A percentile compares a stretch with the other conserved stretches of the same genome.
Conservation (phyloP, 345 rosid species). For the Hypericum androsaemum region DNA sequence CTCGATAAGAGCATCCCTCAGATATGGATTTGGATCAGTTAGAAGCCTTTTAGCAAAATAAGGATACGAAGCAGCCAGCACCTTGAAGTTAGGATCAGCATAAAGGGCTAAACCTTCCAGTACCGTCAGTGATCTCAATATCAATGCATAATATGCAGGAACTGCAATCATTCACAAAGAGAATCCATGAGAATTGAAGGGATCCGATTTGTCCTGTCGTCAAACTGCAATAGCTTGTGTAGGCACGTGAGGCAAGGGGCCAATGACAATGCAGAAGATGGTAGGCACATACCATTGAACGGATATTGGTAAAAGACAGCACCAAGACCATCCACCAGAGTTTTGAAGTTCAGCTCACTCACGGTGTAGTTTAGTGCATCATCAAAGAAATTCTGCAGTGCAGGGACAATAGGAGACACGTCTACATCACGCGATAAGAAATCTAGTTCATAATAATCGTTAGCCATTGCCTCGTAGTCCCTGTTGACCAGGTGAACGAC, state of each 20-base stretch:
- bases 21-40: slow-evolving; percentile 92
- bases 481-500: slow-evolving; percentile 85
- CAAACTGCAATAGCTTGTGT: neutral
- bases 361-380: slow-evolving; percentile 89
- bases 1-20: slow-evolving; percentile 94
- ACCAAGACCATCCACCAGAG: slow-evolving; percentile 88
- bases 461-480: slow-evolving; percentile 97
- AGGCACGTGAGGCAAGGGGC: no score
- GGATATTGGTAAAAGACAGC: slow-evolving; percentile 86
- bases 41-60: slow-evolving; percentile 97
- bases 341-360: slow-evolving; percentile 86
- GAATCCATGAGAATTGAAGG: slow-evolving; percentile 11
- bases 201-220: neutral
- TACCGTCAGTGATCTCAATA: slow-evolving; percentile 92
- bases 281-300: slow-evolving; percentile 47
- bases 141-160: slow-evolving; percentile 87
- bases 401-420: slow-evolving; percentile 87
- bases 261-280: neutral
- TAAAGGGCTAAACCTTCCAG: slow-evolving; percentile 90
- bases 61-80: slow-evolving; percentile 91
- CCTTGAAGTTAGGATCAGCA: slow-evolving; percentile 91
- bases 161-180: slow-evolving; percentile 40
- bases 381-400: slow-evolving; percentile 75
- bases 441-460: slow-evolving; percentile 78
- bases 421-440: slow-evolving; percentile 84